A percentile compares a stretch with the other conserved stretches of the same genome.
Conservation (phyloP, 78 protist genomes). For the Dictyostelium firmibasis region DNA sequence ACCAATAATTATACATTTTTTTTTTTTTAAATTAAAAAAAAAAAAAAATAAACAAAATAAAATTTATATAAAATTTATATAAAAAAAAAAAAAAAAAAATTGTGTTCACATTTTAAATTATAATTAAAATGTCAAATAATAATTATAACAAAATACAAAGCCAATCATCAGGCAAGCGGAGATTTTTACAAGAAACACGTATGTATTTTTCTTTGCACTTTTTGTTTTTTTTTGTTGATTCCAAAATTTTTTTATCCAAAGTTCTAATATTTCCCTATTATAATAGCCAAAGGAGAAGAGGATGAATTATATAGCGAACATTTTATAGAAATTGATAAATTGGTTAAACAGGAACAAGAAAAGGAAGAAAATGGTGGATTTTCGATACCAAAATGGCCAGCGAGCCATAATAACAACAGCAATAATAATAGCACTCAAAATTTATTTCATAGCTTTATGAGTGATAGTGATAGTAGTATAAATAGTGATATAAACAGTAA, state of each 20-base stretch:
- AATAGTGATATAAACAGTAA: background rate
- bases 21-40: background rate
- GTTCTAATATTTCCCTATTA: background rate
- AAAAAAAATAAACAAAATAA: background rate
- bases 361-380: background rate
- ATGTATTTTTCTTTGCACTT: background rate
- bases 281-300: background rate
- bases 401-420: background rate
- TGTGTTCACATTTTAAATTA: background rate
- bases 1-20: background rate
- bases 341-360: conserved; percentile 1
- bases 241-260: no score
- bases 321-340: conserved; percentile 43
- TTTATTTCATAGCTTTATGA: background rate
- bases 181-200: conserved; percentile 62
- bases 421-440: background rate
- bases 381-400: background rate
- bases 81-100: background rate
- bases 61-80: background rate
- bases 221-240: background rate
- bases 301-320: conserved; percentile 21
- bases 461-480: background rate
- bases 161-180: conserved; percentile 59
- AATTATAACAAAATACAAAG: conserved; percentile 21
- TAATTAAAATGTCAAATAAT: background rate